Conservation (phyloP, 768 basidiomycete species). For the Vararia minispora region DNA sequence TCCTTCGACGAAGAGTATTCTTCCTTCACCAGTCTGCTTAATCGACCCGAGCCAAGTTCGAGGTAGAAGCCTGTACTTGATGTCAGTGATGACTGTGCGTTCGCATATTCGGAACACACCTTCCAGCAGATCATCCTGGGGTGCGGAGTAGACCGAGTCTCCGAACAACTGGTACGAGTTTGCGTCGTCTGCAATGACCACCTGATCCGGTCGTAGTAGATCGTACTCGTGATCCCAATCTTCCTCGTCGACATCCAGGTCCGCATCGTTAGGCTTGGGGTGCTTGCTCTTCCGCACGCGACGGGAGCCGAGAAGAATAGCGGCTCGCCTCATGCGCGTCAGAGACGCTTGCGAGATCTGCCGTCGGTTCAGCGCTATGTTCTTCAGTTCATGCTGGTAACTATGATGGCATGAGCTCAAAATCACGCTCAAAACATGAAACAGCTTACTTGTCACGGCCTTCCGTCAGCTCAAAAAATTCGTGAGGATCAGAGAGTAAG, state of each 20-base stretch:
- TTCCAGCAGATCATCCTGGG: slow-evolving; percentile 89
- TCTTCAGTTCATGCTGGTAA: slow-evolving; percentile 72
- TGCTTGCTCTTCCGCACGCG: slow-evolving; percentile 31
- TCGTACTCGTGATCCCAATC: slow-evolving; percentile 68
- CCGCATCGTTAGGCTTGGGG: slow-evolving; percentile 18
- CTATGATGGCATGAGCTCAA: slow-evolving; percentile 27
- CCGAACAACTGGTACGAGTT: slow-evolving; percentile 73
- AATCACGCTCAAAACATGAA: background rate
- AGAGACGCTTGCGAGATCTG: slow-evolving; percentile 41
- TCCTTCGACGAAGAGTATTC: slow-evolving; percentile 56
- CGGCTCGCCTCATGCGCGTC: slow-evolving; percentile 52
- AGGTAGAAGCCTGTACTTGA: slow-evolving; percentile 53
- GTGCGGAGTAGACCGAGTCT: slow-evolving; percentile 62
- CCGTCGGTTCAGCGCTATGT: slow-evolving; percentile 66
- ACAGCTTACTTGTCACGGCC: slow-evolving; percentile 52
- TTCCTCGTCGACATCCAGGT: slow-evolving; percentile 60
- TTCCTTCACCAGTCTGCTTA: slow-evolving; percentile 68
- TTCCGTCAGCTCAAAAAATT: slow-evolving; percentile 62
- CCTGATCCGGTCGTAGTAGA: slow-evolving; percentile 53
- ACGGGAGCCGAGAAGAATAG: slow-evolving; percentile 68
- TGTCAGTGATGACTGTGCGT: background rate
- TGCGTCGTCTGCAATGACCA: slow-evolving; percentile 81
- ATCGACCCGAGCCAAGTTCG: slow-evolving; percentile 59
- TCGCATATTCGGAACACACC: slow-evolving; percentile 27
- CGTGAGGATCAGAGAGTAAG: slow-evolving; percentile 53